Evolutionary conservation across 2,329 filamentous ascomycete genomes (phyloP).

Genomic region (Aureobasidium vineae): DNA sequence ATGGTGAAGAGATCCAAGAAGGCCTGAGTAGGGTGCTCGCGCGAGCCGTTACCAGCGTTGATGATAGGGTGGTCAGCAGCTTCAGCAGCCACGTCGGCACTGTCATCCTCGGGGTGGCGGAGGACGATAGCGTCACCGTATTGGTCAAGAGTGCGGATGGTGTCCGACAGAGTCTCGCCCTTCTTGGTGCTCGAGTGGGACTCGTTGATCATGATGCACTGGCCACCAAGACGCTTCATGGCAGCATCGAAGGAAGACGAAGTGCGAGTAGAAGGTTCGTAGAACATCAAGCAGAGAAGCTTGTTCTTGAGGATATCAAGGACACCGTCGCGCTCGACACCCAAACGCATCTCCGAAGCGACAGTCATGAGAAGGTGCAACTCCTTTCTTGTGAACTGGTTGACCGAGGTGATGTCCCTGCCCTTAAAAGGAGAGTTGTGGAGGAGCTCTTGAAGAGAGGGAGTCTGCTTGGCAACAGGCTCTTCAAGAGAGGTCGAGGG

Average conservation of each 20-base stretch:
- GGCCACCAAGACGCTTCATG: constrained; percentile 95
- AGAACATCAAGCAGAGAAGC: constrained; percentile 91
- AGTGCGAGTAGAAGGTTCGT: constrained; percentile 93
- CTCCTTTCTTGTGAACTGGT: constrained; percentile 82
- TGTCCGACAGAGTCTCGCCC: constrained; percentile 91
- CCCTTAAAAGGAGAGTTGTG: constrained; percentile 83
- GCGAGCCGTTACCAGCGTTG: constrained; percentile 94
- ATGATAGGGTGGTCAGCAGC: constrained; percentile 90
- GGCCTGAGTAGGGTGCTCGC: constrained; percentile 95
- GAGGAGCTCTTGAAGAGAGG: constrained; percentile 67
- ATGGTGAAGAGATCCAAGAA: constrained; percentile 99
- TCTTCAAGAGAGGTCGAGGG: constrained; percentile 36
- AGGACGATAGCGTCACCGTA: constrained; percentile 96
- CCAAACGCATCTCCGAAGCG: constrained; percentile 94
- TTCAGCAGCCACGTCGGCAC: constrained; percentile 77
- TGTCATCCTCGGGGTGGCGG: constrained; percentile 81
- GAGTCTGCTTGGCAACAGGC: constrained; percentile 48
- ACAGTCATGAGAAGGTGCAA: constrained; percentile 94
- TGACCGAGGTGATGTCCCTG: constrained; percentile 86
- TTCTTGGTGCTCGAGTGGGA: constrained; percentile 87
- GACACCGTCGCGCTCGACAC: constrained; percentile 87
- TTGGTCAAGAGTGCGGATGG: constrained; percentile 86
- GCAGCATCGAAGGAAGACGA: constrained; percentile 95
- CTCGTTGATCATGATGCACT: constrained; percentile 78
- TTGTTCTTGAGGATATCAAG: constrained; percentile 82